phyloP scores from a whole-genome alignment of 805 yeast genomes.

The Nakazawaea populi region DNA sequence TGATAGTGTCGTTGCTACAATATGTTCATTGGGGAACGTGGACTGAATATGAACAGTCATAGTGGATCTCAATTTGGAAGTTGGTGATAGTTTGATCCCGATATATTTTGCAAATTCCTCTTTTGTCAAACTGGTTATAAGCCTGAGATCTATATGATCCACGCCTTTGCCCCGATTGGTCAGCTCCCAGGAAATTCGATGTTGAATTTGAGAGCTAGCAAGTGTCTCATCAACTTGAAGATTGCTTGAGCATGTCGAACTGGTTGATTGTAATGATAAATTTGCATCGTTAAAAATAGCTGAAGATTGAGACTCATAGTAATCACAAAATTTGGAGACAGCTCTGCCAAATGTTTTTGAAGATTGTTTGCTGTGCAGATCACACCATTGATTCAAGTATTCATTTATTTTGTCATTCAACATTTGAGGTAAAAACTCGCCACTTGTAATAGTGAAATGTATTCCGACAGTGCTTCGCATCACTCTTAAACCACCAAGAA shows the following conservation, averaged over 20 bases:
- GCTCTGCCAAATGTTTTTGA: slow-evolving; percentile 29
- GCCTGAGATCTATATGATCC: slow-evolving; percentile 21
- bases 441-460: slow-evolving; percentile 53
- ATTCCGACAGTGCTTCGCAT: slow-evolving; percentile 51
- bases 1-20: slow-evolving; percentile 26
- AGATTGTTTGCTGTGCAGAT: slow-evolving; percentile 21
- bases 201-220: no score
- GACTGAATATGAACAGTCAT: slow-evolving; percentile 37
- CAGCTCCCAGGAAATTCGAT: no score
- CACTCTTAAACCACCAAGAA: slow-evolving; percentile 49
- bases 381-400: slow-evolving; percentile 37
- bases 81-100: slow-evolving; percentile 26
- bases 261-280: slow-evolving; percentile 17
- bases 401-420: slow-evolving; percentile 43
- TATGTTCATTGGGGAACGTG: slow-evolving; percentile 29
- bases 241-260: slow-evolving; percentile 15
- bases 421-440: slow-evolving; percentile 31
- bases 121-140: slow-evolving; percentile 27
- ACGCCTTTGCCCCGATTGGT: no score
- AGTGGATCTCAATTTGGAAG: slow-evolving; percentile 30
- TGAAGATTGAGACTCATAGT: slow-evolving; percentile 5
- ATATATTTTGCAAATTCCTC: slow-evolving; percentile 30
- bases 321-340: slow-evolving; percentile 32
- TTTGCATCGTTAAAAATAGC: slow-evolving; percentile 12
- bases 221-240: neutral